These are phyloP conservation scores for Chalaropsis thielavioides DNA, from an alignment of 2,329 filamentous ascomycete genomes.

Conservation along the genomic window DNA sequence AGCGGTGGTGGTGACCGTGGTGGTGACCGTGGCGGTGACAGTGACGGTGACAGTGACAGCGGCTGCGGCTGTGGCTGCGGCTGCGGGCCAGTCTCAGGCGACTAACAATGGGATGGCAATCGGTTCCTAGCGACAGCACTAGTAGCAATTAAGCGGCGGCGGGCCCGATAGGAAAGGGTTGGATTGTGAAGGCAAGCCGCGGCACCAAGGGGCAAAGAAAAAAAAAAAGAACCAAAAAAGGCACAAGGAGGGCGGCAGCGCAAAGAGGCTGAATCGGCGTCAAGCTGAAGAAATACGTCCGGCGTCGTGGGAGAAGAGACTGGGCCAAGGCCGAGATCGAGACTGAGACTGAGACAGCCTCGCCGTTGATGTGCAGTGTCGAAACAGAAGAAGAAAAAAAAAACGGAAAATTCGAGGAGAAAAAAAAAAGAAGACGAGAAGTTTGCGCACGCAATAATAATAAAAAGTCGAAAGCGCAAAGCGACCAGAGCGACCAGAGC, in stretches of 20 bases:
- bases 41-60: neutral
- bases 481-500: constrained; percentile 14
- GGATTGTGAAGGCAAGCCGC: neutral
- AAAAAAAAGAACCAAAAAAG: neutral
- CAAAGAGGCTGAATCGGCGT: neutral
- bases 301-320: neutral
- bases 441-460: neutral
- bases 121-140: neutral
- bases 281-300: neutral
- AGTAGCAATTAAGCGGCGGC: constrained; percentile 1
- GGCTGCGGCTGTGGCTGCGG: neutral
- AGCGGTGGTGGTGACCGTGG: neutral
- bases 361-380: neutral
- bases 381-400: neutral
- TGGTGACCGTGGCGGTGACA: neutral
- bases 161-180: neutral
- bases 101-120: neutral
- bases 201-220: neutral
- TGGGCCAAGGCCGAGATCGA: neutral
- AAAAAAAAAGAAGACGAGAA: neutral
- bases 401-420: neutral
- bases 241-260: too few species aligned
- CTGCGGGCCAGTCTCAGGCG: neutral
- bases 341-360: neutral
- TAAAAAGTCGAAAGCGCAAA: constrained; percentile 8